Percentiles rank a stretch among this genome's conserved stretches.
Evolutionary conservation across 805 yeast genomes (phyloP).

Genomic region (Lipomyces yamadae): DNA sequence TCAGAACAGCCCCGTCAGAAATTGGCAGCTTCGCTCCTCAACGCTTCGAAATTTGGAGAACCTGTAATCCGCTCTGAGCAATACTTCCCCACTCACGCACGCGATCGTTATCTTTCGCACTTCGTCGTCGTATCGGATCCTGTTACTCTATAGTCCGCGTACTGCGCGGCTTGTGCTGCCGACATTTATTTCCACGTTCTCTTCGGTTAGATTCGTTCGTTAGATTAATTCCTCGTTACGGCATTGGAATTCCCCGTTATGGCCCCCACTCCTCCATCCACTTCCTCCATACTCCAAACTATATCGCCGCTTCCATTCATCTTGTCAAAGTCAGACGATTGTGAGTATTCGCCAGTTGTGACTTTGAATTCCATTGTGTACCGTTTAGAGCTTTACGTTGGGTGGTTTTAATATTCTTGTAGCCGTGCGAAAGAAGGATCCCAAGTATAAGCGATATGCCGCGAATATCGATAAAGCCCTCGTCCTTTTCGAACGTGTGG

Average conservation of each 20-base stretch:
- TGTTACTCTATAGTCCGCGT: not conserved
- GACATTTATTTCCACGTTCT: not conserved
- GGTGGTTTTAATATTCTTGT: not conserved
- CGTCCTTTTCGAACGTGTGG: slow-evolving; percentile 74
- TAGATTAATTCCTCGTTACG: not conserved
- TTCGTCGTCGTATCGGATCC: not conserved
- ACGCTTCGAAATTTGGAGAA: not conserved
- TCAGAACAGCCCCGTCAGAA: no score
- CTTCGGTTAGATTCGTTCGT: not conserved
- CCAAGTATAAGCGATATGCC: slow-evolving; percentile 71
- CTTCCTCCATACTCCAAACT: slow-evolving; percentile 35
- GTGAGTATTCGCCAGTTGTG: slow-evolving; percentile 18
- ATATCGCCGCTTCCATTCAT: slow-evolving; percentile 36
- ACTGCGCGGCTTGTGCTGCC: not conserved
- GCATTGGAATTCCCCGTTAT: slow-evolving; percentile 8
- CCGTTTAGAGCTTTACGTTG: not conserved
- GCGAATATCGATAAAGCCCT: slow-evolving; percentile 75
- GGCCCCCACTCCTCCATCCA: slow-evolving; percentile 33
- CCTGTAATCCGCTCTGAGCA: not conserved
- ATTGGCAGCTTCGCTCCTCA: not conserved
- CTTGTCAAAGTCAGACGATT: slow-evolving; percentile 33
- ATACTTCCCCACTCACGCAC: not conserved
- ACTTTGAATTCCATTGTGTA: not conserved
- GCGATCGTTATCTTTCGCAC: not conserved
- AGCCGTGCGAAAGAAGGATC: slow-evolving; percentile 43